Evolutionary conservation across 805 yeast species (phyloP).

Genomic region (Wickerhamiella cacticola): DNA sequence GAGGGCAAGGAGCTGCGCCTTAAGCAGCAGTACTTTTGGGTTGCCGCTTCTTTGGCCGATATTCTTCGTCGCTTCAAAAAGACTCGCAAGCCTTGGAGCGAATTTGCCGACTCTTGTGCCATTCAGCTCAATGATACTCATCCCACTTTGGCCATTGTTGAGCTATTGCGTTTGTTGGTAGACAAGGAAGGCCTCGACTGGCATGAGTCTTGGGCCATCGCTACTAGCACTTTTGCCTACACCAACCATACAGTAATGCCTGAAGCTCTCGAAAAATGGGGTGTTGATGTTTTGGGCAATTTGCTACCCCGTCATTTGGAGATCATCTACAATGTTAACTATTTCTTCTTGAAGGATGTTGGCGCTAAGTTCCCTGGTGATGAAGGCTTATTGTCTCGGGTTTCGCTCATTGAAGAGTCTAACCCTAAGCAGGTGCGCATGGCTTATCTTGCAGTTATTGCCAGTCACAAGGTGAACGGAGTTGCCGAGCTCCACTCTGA

Average conservation of each 20-base stretch:
- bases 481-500: conserved; percentile 94
- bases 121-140: conserved; percentile 92
- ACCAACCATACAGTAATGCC: conserved; percentile 92
- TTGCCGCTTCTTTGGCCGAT: conserved; percentile 83
- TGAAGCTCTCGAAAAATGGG: conserved; percentile 95
- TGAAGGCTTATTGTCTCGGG: conserved; percentile 48
- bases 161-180: conserved; percentile 71
- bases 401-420: conserved; percentile 77
- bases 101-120: conserved; percentile 75
- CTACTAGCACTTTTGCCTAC: conserved; percentile 70
- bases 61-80: conserved; percentile 83
- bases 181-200: conserved; percentile 73
- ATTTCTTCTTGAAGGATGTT: conserved; percentile 62
- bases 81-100: conserved; percentile 60
- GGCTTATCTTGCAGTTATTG: conserved; percentile 86
- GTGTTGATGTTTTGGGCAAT: conserved; percentile 64
- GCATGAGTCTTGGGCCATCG: conserved; percentile 80
- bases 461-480: conserved; percentile 88
- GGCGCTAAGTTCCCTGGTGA: conserved; percentile 69
- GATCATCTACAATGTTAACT: conserved; percentile 76
- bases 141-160: conserved; percentile 85
- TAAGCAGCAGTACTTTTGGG: conserved; percentile 96
- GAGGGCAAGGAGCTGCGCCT: conserved; percentile 83
- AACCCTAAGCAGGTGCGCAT: conserved; percentile 73
- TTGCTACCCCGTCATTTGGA: conserved; percentile 85